Conservation (phyloP, 2,329 filamentous ascomycete species). For the Mycogone perniciosa region DNA sequence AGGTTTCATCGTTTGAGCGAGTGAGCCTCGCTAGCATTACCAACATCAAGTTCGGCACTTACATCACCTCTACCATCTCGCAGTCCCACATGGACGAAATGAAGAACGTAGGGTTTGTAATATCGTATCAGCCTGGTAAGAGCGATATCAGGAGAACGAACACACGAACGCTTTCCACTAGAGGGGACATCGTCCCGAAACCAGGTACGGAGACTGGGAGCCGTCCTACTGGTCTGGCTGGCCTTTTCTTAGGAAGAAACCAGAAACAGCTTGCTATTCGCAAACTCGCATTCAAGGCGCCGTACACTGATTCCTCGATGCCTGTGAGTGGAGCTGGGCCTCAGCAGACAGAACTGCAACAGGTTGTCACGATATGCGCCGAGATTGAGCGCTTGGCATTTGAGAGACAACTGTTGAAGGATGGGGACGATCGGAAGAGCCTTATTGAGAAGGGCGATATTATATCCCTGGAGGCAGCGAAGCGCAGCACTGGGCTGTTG, state of each 20-base stretch:
- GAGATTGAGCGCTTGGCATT: constrained; percentile 68
- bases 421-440: constrained; percentile 36
- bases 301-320: constrained; percentile 47
- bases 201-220: constrained; percentile 15
- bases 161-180: constrained; percentile 68
- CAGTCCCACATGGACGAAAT: constrained; percentile 67
- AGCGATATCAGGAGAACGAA: constrained; percentile 73
- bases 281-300: constrained; percentile 50
- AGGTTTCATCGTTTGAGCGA: constrained; percentile 85
- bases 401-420: constrained; percentile 36
- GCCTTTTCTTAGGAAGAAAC: constrained; percentile 34
- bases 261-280: constrained; percentile 27
- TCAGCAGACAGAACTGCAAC: constrained; percentile 47
- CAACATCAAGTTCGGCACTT: constrained; percentile 71
- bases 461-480: constrained; percentile 78
- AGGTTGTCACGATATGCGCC: constrained; percentile 59
- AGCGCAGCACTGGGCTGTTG: constrained; percentile 75
- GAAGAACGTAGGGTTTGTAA: constrained; percentile 76
- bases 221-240: constrained; percentile 30
- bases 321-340: constrained; percentile 44
- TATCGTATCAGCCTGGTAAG: constrained; percentile 68
- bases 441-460: constrained; percentile 61
- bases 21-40: constrained; percentile 70
- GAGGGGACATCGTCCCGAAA: constrained; percentile 26
- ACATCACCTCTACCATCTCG: constrained; percentile 84